Evolutionary conservation across 371 early-diverging fungal species (phyloP).

Genomic region (Mortierella sp.): DNA sequence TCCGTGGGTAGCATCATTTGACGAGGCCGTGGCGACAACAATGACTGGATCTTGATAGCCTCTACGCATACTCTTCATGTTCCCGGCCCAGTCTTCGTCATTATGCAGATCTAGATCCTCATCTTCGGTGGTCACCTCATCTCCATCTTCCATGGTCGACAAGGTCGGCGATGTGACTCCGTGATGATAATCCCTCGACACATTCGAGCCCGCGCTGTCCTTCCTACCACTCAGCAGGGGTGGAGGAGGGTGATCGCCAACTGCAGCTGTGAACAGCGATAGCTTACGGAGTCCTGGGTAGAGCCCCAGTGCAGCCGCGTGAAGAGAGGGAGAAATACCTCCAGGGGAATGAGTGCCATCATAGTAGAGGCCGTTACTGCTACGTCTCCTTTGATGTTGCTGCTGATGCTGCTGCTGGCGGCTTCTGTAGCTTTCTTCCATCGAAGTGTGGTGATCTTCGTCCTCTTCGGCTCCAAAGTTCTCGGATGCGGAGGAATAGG

Average conservation of each 20-base stretch:
- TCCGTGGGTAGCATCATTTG: not conserved
- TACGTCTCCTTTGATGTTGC: not conserved
- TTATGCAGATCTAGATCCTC: conserved; percentile 20
- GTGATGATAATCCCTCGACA: conserved; percentile 12
- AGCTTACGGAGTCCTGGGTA: conserved; percentile 49
- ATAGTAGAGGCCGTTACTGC: not conserved
- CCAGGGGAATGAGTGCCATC: conserved; percentile 19
- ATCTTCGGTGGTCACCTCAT: conserved; percentile 21
- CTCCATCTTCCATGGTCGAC: conserved; percentile 19
- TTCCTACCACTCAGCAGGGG: conserved; percentile 36
- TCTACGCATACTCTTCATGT: conserved; percentile 25
- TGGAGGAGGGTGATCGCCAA: conserved; percentile 39
- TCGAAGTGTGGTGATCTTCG: not conserved
- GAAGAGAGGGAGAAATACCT: conserved; percentile 24
- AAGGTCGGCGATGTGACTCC: not conserved
- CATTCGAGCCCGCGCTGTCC: conserved; percentile 34
- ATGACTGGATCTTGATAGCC: not conserved
- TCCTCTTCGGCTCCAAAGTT: not conserved
- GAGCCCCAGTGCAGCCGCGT: conserved; percentile 41
- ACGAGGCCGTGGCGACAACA: not conserved
- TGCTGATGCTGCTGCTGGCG: not conserved
- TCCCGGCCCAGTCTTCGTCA: conserved; percentile 57
- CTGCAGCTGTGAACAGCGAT: conserved; percentile 49
- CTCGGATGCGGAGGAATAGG: conserved; percentile 1
- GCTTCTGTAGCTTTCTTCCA: not conserved